Evolutionary conservation across 169 alveolate genomes (phyloP), one percentile per base, ranked within the genome.

Genomic region (Plasmodium cynomolgi): DNA sequence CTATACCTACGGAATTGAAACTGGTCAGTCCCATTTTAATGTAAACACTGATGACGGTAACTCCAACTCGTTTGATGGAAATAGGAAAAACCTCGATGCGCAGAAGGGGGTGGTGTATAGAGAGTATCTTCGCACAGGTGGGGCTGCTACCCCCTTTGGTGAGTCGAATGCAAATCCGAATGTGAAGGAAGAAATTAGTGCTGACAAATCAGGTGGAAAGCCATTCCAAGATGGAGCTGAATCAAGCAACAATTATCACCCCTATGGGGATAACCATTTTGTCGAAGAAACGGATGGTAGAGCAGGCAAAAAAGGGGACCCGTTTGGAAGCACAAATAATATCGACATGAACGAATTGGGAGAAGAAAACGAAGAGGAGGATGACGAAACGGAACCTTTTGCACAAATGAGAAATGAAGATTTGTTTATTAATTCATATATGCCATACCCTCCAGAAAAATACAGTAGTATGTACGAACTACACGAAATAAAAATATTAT

Each of bases 401-500:
- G 26, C 50, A 31, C 74, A 81, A 31, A 82, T 91, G 75, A 37
- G 41, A 44, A 81, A 29, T 23, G 95, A 91, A 26, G 95, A 91
- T 73, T 9, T 81, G 44, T 82, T 41, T 41, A 91, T 91, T 8
- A 91, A 81, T 34, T 71, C 95, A 1, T 91, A 91, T 81, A 79
- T 91, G 77, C 95, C 95, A 4, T 91, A 91, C 54, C 95, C 95
- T 0, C 95, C 95, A 6, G 95, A 91, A 73, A 91, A 91, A 26
- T 91, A 91, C 74, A 91, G 77, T 31, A 91, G 83, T 54, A 72
- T 91, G n/a, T 91, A 91, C 75, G 95, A 91, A 2, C 75, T 91
- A 39, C 95, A 91, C 77, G 95, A 91, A 91, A 91, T 91, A 34
- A 91, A 91, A 71, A 91, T 91, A 4, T 37, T 91, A n/a, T 91